These are phyloP conservation scores for Crithidia bombi DNA, from an alignment of 208 protist species.

Conservation along the genomic window DNA sequence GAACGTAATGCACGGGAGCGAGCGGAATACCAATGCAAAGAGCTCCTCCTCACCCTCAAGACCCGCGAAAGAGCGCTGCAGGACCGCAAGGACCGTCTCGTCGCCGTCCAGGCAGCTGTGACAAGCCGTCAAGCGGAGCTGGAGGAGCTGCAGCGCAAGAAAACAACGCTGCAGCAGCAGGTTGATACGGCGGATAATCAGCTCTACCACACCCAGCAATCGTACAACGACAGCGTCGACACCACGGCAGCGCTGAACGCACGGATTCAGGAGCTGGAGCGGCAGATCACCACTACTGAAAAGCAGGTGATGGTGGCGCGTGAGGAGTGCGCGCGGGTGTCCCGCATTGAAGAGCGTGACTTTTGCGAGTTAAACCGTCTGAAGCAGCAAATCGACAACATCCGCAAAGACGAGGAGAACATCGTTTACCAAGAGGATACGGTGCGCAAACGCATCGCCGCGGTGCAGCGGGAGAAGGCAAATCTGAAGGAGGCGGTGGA, in stretches of 20 bases:
- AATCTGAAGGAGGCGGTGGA: slow-evolving; percentile 70
- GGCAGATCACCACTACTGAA: slow-evolving; percentile 76
- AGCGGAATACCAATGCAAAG: slow-evolving; percentile 89
- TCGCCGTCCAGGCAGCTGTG: slow-evolving; percentile 37
- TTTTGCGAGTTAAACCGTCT: slow-evolving; percentile 79
- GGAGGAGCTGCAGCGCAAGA: slow-evolving; percentile 55
- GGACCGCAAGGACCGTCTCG: slow-evolving; percentile 38
- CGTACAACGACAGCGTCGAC: slow-evolving; percentile 91
- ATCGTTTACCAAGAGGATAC: slow-evolving; percentile 78
- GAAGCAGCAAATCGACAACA: slow-evolving; percentile 86
- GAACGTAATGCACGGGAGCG: slow-evolving; percentile 90
- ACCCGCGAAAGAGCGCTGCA: slow-evolving; percentile 70
- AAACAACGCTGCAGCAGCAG: slow-evolving; percentile 80
- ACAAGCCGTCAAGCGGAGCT: slow-evolving; percentile 62
- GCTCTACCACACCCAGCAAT: slow-evolving; percentile 86
- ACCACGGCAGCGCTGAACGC: slow-evolving; percentile 89
- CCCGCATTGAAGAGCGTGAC: slow-evolving; percentile 76
- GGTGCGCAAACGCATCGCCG: slow-evolving; percentile 71
- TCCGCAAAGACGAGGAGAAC: slow-evolving; percentile 74
- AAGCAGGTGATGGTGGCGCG: slow-evolving; percentile 68
- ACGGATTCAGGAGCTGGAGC: slow-evolving; percentile 72
- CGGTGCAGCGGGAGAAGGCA: slow-evolving; percentile 57
- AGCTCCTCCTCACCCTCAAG: slow-evolving; percentile 80
- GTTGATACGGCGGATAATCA: slow-evolving; percentile 90
- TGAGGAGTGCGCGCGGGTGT: slow-evolving; percentile 59